phyloP scores from a whole-genome alignment of 768 basidiomycete genomes.

The Rhodotorula paludigena region DNA sequence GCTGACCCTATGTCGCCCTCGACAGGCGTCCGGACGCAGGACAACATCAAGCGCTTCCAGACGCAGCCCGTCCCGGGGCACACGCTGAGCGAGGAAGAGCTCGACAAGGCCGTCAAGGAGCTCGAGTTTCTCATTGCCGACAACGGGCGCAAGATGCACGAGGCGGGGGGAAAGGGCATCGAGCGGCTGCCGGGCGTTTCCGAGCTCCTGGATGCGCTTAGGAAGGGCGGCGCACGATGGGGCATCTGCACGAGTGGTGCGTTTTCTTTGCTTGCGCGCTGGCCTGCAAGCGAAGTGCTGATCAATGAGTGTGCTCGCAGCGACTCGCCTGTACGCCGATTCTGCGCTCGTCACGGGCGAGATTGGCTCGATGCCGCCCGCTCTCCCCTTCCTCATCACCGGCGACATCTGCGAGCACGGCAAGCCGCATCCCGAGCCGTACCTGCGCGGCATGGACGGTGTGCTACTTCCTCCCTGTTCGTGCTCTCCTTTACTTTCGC shows the following conservation, averaged over 20 bases:
- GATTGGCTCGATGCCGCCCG: conserved; percentile 53
- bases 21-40: conserved; percentile 36
- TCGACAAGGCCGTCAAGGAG: conserved; percentile 16
- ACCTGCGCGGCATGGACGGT: conserved; percentile 66
- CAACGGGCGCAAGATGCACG: conserved; percentile 21
- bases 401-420: conserved; percentile 68
- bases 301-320: conserved; percentile 52
- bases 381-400: conserved; percentile 63
- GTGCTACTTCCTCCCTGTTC: conserved; percentile 29
- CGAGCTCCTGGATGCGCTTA: conserved; percentile 57
- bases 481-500: conserved; percentile 48
- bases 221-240: conserved; percentile 60
- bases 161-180: conserved; percentile 45
- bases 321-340: conserved; percentile 67
- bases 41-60: conserved; percentile 38
- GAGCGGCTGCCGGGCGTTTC: conserved; percentile 62
- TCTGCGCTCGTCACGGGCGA: conserved; percentile 62
- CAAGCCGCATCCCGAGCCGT: conserved; percentile 86
- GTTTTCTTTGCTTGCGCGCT: conserved; percentile 20
- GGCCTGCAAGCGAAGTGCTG: too few species aligned
- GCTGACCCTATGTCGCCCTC: background rate
- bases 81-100: conserved; percentile 12
- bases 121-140: conserved; percentile 37
- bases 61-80: conserved; percentile 15
- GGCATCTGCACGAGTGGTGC: conserved; percentile 79